Evolutionary conservation across 108 stramenopile genomes (phyloP).

Genomic region (Nitzschia palea): DNA sequence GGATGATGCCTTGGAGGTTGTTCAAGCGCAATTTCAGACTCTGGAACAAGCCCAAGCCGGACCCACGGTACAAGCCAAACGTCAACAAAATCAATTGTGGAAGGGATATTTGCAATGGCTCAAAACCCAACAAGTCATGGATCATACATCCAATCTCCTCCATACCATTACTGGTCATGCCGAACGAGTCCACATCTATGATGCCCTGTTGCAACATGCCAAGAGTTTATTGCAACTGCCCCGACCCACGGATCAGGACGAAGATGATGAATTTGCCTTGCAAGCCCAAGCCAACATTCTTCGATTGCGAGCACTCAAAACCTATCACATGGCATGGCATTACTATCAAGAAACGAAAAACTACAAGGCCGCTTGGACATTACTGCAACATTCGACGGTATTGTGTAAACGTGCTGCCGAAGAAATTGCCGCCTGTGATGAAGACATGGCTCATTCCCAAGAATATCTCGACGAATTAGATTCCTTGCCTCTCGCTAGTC

Average conservation of each 20-base stretch:
- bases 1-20: slow-evolving; percentile 69
- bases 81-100: slow-evolving; percentile 53
- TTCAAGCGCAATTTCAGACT: slow-evolving; percentile 42
- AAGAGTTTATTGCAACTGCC: slow-evolving; percentile 56
- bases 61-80: slow-evolving; percentile 71
- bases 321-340: slow-evolving; percentile 36
- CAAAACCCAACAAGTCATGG: slow-evolving; percentile 49
- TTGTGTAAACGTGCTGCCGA: slow-evolving; percentile 64
- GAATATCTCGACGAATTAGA: slow-evolving; percentile 56
- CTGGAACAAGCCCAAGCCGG: slow-evolving; percentile 53
- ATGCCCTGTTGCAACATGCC: slow-evolving; percentile 78
- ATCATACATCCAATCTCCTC: slow-evolving; percentile 30
- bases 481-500: slow-evolving; percentile 26
- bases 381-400: slow-evolving; percentile 57
- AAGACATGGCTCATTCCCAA: slow-evolving; percentile 58
- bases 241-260: slow-evolving; percentile 7
- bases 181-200: slow-evolving; percentile 74
- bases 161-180: slow-evolving; percentile 18
- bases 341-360: slow-evolving; percentile 34
- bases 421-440: slow-evolving; percentile 84
- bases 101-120: slow-evolving; percentile 66
- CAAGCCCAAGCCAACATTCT: slow-evolving; percentile 78
- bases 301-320: slow-evolving; percentile 63
- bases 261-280: slow-evolving; percentile 73
- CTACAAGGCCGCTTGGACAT: slow-evolving; percentile 47